A percentile compares a stretch with the other conserved stretches of the same genome.
These are phyloP conservation scores for Geotrichum europaeum DNA, from an alignment of 1,139 yeast genomes.

Conservation along the genomic window DNA sequence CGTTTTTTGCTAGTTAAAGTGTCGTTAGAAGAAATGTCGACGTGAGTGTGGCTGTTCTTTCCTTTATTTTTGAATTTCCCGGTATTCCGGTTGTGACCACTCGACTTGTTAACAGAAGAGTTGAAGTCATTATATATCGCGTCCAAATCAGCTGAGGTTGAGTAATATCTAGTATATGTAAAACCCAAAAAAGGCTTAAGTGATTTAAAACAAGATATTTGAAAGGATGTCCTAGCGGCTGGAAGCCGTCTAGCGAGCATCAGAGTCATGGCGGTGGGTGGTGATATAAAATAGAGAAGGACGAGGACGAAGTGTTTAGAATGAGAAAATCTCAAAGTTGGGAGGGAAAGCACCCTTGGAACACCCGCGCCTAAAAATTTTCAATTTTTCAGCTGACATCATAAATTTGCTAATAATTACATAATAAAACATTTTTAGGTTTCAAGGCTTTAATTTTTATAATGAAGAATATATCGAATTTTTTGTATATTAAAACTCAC, in stretches of 20 bases:
- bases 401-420: not conserved
- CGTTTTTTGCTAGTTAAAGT: not conserved
- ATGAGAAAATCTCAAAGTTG: not conserved
- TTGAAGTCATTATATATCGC: slow-evolving; percentile 7
- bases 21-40: not conserved
- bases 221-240: not conserved
- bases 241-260: not conserved
- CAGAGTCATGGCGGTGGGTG: not conserved
- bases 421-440: not conserved
- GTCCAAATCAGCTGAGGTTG: slow-evolving; percentile 3
- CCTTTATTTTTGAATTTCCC: not conserved
- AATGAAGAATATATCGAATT: not conserved
- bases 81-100: not conserved
- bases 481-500: too few relatives aligned
- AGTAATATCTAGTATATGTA: not conserved
- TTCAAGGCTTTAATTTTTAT: not conserved
- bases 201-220: not conserved
- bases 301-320: not conserved
- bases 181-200: not conserved
- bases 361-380: not conserved
- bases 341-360: not conserved
- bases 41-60: not conserved
- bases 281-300: not conserved
- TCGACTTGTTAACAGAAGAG: slow-evolving; percentile 1
- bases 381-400: not conserved